These are phyloP conservation scores for Kwoniella europaea DNA, from an alignment of 768 basidiomycete genomes.

Conservation along the genomic window DNA sequence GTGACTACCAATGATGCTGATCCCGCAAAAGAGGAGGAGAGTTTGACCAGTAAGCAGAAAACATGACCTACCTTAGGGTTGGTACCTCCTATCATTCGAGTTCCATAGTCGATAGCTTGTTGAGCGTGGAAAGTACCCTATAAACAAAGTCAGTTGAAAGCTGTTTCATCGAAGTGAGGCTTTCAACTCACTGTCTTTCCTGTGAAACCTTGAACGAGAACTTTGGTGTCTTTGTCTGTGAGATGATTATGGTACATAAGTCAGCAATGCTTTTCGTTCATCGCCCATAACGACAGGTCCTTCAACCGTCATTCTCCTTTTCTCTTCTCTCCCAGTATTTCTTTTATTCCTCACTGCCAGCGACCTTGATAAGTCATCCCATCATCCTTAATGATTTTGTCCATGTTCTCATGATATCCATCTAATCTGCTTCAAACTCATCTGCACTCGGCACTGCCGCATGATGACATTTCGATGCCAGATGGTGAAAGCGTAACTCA, in stretches of 20 bases:
- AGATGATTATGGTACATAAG: background rate
- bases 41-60: background rate
- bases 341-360: background rate
- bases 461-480: background rate
- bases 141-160: too few relatives aligned
- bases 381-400: background rate
- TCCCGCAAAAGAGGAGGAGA: background rate
- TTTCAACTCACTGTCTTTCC: slow-evolving; percentile 87
- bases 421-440: background rate
- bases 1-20: slow-evolving; percentile 6
- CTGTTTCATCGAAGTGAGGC: too few relatives aligned
- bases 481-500: slow-evolving; percentile 18
- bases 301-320: background rate
- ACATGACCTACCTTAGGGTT: slow-evolving; percentile 61
- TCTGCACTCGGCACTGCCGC: background rate
- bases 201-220: slow-evolving; percentile 79
- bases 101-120: slow-evolving; percentile 92
- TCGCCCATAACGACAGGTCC: background rate
- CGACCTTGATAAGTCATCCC: background rate
- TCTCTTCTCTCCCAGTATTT: background rate
- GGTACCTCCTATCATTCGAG: slow-evolving; percentile 96
- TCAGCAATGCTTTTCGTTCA: background rate
- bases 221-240: slow-evolving; percentile 85
- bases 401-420: background rate
- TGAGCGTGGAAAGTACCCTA: slow-evolving; percentile 94